phyloP scores from a whole-genome alignment of 2,329 filamentous ascomycete genomes.

The Magnaporthiopsis incrustans region DNA sequence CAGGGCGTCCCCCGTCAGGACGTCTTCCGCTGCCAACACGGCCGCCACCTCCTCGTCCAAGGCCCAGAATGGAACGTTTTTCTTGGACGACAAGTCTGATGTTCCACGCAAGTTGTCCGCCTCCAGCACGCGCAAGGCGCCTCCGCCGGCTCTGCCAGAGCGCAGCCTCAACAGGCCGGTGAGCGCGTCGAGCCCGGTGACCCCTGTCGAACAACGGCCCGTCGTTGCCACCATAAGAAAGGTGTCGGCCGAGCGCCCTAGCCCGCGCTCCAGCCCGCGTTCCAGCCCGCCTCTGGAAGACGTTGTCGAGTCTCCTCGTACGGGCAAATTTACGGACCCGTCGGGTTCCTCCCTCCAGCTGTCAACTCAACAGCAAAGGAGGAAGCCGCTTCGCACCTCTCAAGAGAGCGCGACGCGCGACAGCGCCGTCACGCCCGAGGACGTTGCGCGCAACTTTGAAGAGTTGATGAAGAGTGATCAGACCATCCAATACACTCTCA shows the following conservation, averaged over 20 bases:
- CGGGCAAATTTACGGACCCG: slow-evolving; percentile 25
- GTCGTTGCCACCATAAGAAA: slow-evolving; percentile 25
- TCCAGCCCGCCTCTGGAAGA: slow-evolving; percentile 12
- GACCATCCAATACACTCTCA: slow-evolving; percentile 76
- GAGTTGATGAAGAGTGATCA: slow-evolving; percentile 74
- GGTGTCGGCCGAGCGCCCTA: slow-evolving; percentile 19
- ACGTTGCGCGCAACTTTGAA: slow-evolving; percentile 64
- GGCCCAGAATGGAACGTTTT: slow-evolving; percentile 21
- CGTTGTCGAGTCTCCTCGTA: slow-evolving; percentile 8
- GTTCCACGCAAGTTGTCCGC: slow-evolving; percentile 23
- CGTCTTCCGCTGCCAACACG: slow-evolving; percentile 18
- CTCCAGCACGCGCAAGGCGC: slow-evolving; percentile 11
- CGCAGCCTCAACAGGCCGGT: slow-evolving; percentile 14
- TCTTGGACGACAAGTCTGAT: slow-evolving; percentile 27
- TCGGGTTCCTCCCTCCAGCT: slow-evolving; percentile 40
- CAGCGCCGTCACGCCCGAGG: slow-evolving; percentile 29
- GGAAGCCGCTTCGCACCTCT: slow-evolving; percentile 47
- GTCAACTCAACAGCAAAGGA: slow-evolving; percentile 37
- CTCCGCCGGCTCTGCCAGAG: slow-evolving; percentile 10
- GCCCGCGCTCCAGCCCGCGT: background rate
- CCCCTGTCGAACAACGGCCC: background rate
- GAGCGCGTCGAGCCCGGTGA: background rate
- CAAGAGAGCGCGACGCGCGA: slow-evolving; percentile 43
- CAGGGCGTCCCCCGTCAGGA: slow-evolving; percentile 9
- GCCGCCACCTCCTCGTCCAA: slow-evolving; percentile 25